Base-by-base conservation (phyloP, 2,329 filamentous ascomycete genomes). In the Mycosphaerella sp. region DNA sequence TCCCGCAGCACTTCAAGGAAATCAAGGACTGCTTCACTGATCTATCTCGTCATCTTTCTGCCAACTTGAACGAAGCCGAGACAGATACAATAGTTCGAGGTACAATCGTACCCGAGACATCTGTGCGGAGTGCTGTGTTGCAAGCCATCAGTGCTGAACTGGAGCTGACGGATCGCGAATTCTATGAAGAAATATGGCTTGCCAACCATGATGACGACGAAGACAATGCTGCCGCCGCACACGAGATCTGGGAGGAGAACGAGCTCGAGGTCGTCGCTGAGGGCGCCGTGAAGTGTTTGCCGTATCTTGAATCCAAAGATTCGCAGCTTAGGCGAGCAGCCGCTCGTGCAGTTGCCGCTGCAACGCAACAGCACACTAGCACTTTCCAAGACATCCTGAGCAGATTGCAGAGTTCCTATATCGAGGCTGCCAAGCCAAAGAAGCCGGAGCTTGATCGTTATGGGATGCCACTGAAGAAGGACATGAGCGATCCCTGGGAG, bases 211-310 rank as follows among this genome's bases (percentile, higher is more conserved):
- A 98, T 59, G 88, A 95, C 61, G 81, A 89, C 16, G 81, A 86
- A 39, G 90, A 97, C 66, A 97, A 97, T 62, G 79, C 79, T 7
- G 87, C 89, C 41, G 75, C 95, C 47, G 91, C 87, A 6, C 79
- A 78, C 45, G 87, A 91, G 10, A 95, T 98, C 32, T 98, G 93
- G 93, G 89, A 95, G 64, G 93, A 96, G 64, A 95, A 91, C 65
- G 85, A 81, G 6, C 85, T 97, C 54, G 73, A 85, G 53, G 72
- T 91, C 10, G 78, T 80, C 1, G 73, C 80, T 16, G 76, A 85
- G 6, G 79, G 87, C 7, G 81, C 87, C 6, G 35, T 45, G 5
- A 51, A 59, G 28, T 84, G 90, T 64, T 72, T 95, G 43, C 82
- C 84, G 0, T 97, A 95, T 65, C 74, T 97, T 9, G 80, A 88